A percentile compares a stretch with the other conserved stretches of the same genome.
Conservation (phyloP, 192 early-diverging fungal genomes). For the Podila verticillata region DNA sequence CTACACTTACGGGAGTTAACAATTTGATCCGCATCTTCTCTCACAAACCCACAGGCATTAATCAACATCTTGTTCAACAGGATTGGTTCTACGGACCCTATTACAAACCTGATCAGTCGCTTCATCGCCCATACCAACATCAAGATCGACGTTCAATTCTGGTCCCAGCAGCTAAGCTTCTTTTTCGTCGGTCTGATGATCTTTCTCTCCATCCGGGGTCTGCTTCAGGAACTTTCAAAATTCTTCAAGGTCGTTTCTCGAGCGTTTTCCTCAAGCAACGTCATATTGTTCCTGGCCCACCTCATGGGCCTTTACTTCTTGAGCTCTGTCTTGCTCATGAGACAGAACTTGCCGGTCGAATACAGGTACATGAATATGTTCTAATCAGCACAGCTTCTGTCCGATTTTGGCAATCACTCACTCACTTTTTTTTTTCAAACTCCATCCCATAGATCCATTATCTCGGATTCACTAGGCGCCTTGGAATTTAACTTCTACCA, state of each 20-base stretch:
- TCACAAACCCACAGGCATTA: conserved; percentile 60
- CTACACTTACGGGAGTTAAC: no score
- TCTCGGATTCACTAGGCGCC: conserved; percentile 79
- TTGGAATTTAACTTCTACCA: conserved; percentile 93
- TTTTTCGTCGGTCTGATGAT: conserved; percentile 92
- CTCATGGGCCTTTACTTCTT: conserved; percentile 95
- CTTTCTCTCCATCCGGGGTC: conserved; percentile 85
- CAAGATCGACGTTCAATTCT: conserved; percentile 80
- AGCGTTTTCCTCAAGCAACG: conserved; percentile 76
- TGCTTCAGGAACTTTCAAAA: conserved; percentile 75
- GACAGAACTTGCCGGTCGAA: conserved; percentile 84
- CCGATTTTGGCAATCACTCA: background rate
- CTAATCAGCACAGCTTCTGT: background rate
- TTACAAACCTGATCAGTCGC: conserved; percentile 81
- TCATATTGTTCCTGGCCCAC: conserved; percentile 84
- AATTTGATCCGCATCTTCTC: background rate
- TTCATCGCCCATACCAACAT: conserved; percentile 72
- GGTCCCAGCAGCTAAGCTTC: conserved; percentile 94
- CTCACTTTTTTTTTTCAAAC: background rate
- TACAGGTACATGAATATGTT: conserved; percentile 66
- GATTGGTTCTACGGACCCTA: conserved; percentile 81
- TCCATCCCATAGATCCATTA: conserved; percentile 63
- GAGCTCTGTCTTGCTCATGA: conserved; percentile 92
- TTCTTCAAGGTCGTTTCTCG: conserved; percentile 76
- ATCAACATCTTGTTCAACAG: conserved; percentile 83